Evolutionary conservation across 2,329 filamentous ascomycete species (phyloP), one percentile per base, ranked within the genome.

Genomic region (Cladosporium sp.): DNA sequence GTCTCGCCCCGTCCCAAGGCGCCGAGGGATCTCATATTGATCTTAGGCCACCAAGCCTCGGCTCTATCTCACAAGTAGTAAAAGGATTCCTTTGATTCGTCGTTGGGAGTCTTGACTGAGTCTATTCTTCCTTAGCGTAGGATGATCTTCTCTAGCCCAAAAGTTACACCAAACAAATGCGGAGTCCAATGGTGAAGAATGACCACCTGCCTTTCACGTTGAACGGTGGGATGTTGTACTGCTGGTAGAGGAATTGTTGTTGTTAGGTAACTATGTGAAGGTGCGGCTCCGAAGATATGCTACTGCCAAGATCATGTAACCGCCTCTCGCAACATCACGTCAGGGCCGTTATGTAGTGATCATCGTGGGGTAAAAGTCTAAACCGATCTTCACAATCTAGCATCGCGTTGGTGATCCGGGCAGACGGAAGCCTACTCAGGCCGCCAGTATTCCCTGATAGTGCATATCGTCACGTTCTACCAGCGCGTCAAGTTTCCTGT

Each of bases 51-150:
- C 5, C 30, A 14, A 50, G 15, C 47, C 47, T 50, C 47, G 47
- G 47, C 47, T 22, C 28, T 34, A 22, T 36, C 36, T n/a, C 28
- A 50, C 45, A 50, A 36, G 47, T 50, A 14, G 30, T 50, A 50
- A 37, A 50, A 50, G 30, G 30, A 50, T 11, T 22, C 47, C 47
- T 20, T 22, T 50, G 47, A 50, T 50, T 50, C 47, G 47, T 50
- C 14, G 28, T 50, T 11, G 28, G 17, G 17, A 50, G 37, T 7
- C 17, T 50, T 50, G 47, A 37, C 8, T 15, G 47, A 50, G 47
- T 50, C 47, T 50, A 50, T 50, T 11, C n/a, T 50, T 50, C 30
- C 17, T 37, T 50, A 37, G 47, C 17, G n/a, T 7, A 20, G 17
- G 47, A 50, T 37, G 47, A 50, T 50, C 47, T 20, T 37, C 47